phyloP scores from a whole-genome alignment of 163 green algal species.

The Chlorella variabilis region DNA sequence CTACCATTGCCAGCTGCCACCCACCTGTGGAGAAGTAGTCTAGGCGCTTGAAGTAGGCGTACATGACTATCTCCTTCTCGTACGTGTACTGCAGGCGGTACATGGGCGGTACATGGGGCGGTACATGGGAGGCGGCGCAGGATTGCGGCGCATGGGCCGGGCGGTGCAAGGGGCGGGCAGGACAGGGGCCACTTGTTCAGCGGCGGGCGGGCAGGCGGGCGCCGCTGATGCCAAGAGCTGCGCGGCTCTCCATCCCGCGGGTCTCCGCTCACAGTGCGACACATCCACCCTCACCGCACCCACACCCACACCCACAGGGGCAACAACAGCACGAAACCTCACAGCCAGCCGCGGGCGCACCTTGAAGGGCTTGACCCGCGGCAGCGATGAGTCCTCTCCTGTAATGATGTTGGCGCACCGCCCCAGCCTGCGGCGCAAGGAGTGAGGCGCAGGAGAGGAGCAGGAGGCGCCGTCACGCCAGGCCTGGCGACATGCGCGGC shows the following conservation, averaged over 20 bases:
- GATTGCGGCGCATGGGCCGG: too few relatives aligned
- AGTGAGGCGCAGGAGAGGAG: too few relatives aligned
- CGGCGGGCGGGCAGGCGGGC: not conserved
- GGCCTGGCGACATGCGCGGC: too few relatives aligned
- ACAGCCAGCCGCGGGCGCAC: not conserved
- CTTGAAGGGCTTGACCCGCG: conserved; percentile 97
- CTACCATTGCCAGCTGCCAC: not conserved
- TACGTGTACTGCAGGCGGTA: conserved; percentile 68
- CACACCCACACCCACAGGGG: not conserved
- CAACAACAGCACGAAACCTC: not conserved
- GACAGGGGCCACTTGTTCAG: not conserved
- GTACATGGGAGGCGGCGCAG: too few relatives aligned
- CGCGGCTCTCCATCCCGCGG: too few relatives aligned
- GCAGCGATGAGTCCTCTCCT: conserved; percentile 82
- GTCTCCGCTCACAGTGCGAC: not conserved
- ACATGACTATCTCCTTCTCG: conserved; percentile 99
- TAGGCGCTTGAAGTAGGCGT: conserved; percentile 98
- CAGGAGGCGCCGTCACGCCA: too few relatives aligned
- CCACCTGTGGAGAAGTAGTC: conserved; percentile 95
- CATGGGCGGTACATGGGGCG: not conserved
- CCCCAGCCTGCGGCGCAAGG: conserved; percentile 69
- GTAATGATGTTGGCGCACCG: conserved; percentile 87
- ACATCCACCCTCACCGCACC: not conserved
- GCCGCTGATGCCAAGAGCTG: too few relatives aligned
- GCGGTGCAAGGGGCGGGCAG: too few relatives aligned